These are phyloP conservation scores for Solanum habrochaites DNA, from an alignment of 257 asterid species.

Conservation along the genomic window DNA sequence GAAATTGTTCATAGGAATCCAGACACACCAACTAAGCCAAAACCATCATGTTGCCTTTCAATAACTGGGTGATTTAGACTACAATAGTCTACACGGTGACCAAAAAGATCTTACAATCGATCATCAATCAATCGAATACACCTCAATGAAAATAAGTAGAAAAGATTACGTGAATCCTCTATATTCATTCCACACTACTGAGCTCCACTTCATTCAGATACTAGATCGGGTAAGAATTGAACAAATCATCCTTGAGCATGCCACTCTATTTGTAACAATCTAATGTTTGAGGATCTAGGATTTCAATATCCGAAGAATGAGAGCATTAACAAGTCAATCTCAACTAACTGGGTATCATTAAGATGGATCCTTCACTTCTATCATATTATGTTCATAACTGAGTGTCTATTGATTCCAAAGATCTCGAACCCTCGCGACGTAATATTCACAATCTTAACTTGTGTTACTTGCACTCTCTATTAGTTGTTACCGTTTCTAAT, in stretches of 20 bases:
- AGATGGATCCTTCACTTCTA: neutral
- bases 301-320: neutral
- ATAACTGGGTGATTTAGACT: neutral
- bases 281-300: neutral
- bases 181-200: neutral
- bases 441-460: neutral
- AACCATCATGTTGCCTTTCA: neutral
- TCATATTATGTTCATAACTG: neutral
- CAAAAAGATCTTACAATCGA: neutral
- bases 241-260: neutral
- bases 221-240: neutral
- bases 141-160: neutral
- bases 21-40: neutral
- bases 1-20: neutral
- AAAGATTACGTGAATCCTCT: neutral
- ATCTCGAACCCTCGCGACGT: neutral
- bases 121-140: neutral
- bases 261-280: neutral
- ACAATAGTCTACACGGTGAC: neutral
- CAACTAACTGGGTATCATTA: neutral
- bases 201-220: neutral
- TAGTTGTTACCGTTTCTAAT: neutral
- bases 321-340: neutral
- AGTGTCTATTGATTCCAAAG: neutral
- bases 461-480: neutral